Evolutionary conservation across 108 stramenopile species (phyloP).

Genomic region (Stephanodiscus triporus): DNA sequence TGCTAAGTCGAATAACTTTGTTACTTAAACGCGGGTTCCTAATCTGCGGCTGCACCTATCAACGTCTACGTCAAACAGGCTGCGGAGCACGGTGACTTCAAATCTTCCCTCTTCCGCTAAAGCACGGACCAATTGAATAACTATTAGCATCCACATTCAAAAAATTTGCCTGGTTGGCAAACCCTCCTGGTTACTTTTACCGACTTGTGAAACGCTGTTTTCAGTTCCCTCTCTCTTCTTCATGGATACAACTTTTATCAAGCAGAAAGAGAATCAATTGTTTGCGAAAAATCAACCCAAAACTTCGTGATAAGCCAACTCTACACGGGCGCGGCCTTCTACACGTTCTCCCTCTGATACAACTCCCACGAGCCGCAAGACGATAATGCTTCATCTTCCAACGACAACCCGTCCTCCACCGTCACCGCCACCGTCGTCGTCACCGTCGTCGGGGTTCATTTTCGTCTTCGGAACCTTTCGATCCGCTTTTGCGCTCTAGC

Average conservation of each 20-base stretch:
- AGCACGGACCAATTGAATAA: not conserved
- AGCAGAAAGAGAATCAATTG: too few species aligned
- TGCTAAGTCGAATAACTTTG: not conserved
- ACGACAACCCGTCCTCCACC: not conserved
- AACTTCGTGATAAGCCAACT: conserved; percentile 91
- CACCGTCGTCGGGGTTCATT: not conserved
- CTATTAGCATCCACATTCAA: too few species aligned
- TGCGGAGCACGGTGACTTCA: conserved; percentile 2
- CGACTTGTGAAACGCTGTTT: too few species aligned
- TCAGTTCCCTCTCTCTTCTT: too few species aligned
- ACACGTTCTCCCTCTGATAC: conserved; percentile 87
- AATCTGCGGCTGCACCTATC: not conserved
- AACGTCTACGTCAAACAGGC: not conserved
- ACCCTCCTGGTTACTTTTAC: too few species aligned
- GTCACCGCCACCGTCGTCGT: not conserved
- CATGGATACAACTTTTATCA: too few species aligned
- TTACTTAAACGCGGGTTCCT: not conserved
- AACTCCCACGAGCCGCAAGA: conserved; percentile 59
- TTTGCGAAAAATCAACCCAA: too few species aligned
- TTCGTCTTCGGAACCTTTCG: not conserved
- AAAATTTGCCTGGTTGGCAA: too few species aligned
- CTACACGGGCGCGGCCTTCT: conserved; percentile 91
- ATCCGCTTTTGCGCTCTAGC: not conserved
- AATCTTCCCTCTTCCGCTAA: not conserved
- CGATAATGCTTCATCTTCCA: not conserved